phyloP scores from a whole-genome alignment of 139 green algal species.

The Limnomonas spitsbergensis region DNA sequence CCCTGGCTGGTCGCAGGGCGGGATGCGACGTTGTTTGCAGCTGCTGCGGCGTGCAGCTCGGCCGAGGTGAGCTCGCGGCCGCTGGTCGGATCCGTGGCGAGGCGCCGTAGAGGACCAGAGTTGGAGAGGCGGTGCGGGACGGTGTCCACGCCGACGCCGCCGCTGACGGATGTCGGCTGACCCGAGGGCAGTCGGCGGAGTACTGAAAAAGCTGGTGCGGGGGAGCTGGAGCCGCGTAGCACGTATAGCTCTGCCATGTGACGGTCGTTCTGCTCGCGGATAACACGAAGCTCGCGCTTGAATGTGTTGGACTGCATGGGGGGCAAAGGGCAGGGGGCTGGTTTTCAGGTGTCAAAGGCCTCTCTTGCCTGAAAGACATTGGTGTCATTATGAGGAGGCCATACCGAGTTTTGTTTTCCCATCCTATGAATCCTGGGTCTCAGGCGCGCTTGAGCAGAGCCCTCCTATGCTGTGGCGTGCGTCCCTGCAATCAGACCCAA shows the following conservation, averaged over 20 bases:
- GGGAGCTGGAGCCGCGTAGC: not conserved
- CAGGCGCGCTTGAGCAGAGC: too few relatives aligned
- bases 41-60: not conserved
- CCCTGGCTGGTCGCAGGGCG: not conserved
- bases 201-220: too few relatives aligned
- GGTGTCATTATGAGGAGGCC: too few relatives aligned
- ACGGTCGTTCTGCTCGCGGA: not conserved
- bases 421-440: too few relatives aligned
- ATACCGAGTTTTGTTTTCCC: too few relatives aligned
- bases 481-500: too few relatives aligned
- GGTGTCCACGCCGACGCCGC: not conserved
- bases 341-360: too few relatives aligned
- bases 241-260: not conserved
- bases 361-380: too few relatives aligned
- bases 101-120: not conserved
- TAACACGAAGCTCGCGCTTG: not conserved
- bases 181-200: not conserved
- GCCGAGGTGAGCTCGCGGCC: not conserved
- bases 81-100: too few relatives aligned
- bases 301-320: not conserved
- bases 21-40: not conserved
- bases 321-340: too few relatives aligned
- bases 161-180: not conserved
- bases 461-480: too few relatives aligned
- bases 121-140: not conserved